These are phyloP conservation scores for Colletotrichum euphorbiae DNA, from an alignment of 2,329 filamentous ascomycete genomes.

Conservation along the genomic window DNA sequence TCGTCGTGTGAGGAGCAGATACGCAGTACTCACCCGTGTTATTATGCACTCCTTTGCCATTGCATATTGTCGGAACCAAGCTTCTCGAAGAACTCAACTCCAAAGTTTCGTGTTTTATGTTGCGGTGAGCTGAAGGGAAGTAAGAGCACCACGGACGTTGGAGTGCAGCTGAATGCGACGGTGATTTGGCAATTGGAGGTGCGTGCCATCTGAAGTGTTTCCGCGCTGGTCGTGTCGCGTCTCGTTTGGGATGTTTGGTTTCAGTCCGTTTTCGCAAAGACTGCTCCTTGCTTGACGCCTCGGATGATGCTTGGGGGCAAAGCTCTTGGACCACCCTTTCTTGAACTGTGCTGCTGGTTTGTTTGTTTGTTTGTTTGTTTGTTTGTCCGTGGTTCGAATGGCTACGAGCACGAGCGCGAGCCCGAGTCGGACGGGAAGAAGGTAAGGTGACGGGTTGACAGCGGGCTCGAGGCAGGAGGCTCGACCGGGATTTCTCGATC, in stretches of 20 bases:
- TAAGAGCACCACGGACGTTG: conserved; percentile 23
- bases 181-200: conserved; percentile 32
- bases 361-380: not conserved
- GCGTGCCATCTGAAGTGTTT: conserved; percentile 28
- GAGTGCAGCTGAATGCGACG: conserved; percentile 18
- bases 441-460: conserved; percentile 9
- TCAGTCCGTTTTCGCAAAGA: conserved; percentile 16
- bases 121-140: conserved; percentile 14
- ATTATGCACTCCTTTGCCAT: not conserved
- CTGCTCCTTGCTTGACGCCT: conserved; percentile 1
- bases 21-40: conserved; percentile 1
- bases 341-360: not conserved
- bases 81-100: conserved; percentile 15
- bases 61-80: conserved; percentile 1
- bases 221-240: not conserved
- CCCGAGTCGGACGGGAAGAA: not conserved
- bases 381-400: not conserved
- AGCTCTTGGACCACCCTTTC: not conserved
- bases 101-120: conserved; percentile 1
- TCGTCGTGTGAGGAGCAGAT: not conserved
- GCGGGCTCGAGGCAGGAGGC: not conserved
- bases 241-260: conserved; percentile 32
- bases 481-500: not conserved
- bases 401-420: conserved; percentile 8
- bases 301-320: conserved; percentile 2